Conservation (phyloP, 352 stramenopile genomes). For the Globisporangium uncinulatum region DNA sequence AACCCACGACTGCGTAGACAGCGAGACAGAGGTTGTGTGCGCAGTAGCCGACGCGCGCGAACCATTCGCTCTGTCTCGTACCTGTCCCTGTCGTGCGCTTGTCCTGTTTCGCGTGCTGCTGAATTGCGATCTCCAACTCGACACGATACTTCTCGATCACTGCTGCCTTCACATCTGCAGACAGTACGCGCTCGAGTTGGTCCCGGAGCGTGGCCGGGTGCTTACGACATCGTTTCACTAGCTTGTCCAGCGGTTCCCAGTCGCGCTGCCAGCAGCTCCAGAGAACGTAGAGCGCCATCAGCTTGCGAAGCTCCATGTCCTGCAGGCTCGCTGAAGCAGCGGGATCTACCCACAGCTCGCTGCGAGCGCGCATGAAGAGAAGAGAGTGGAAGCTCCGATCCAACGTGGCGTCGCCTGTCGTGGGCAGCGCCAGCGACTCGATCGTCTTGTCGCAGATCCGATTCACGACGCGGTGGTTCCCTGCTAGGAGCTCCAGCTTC, state of each 20-base stretch:
- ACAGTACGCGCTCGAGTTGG: slow-evolving; percentile 18
- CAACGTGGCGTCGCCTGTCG: slow-evolving; percentile 1
- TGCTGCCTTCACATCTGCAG: slow-evolving; percentile 13
- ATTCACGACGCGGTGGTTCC: slow-evolving; percentile 34
- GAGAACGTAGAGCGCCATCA: slow-evolving; percentile 24
- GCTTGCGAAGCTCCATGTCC: slow-evolving; percentile 4
- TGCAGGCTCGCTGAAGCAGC: background rate
- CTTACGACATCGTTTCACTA: slow-evolving; percentile 34
- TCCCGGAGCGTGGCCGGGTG: slow-evolving; percentile 6
- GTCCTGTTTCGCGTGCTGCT: slow-evolving; percentile 16
- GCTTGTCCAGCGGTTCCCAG: slow-evolving; percentile 24
- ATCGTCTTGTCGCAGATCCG: slow-evolving; percentile 61
- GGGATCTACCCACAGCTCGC: slow-evolving; percentile 22
- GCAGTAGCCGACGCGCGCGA: slow-evolving; percentile 30
- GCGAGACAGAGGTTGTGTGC: slow-evolving; percentile 58
- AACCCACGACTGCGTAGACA: slow-evolving; percentile 44
- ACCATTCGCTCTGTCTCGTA: background rate
- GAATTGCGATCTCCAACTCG: slow-evolving; percentile 33
- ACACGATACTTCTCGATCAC: slow-evolving; percentile 36
- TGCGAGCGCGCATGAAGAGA: slow-evolving; percentile 39
- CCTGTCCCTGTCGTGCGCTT: background rate
- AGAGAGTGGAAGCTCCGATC: slow-evolving; percentile 40
- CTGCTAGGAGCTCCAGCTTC: slow-evolving; percentile 36
- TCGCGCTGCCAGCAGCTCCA: slow-evolving; percentile 29
- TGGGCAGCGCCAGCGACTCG: slow-evolving; percentile 14